Evolutionary conservation across 1,139 yeast species (phyloP).

Genomic region (Citeromyces hawaiiensis): DNA sequence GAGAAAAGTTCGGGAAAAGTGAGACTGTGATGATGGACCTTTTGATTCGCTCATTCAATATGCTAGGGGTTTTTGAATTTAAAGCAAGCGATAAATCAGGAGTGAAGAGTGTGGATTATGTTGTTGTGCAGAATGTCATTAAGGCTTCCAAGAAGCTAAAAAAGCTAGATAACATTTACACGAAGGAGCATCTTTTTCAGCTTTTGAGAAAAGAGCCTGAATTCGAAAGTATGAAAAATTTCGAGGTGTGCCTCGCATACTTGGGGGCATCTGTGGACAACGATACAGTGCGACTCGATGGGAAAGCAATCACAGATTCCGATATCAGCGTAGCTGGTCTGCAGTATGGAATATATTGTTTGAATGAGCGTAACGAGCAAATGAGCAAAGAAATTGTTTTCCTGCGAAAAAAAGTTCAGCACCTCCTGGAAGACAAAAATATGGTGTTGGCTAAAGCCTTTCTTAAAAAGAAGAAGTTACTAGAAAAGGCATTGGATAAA

Average conservation of each 20-base stretch:
- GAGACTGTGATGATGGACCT: background rate
- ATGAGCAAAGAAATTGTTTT: slow-evolving; percentile 1
- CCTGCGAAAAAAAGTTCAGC: slow-evolving; percentile 2
- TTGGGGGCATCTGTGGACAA: slow-evolving; percentile 2
- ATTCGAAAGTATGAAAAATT: slow-evolving; percentile 3
- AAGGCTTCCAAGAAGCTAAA: background rate
- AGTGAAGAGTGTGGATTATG: slow-evolving; percentile 1
- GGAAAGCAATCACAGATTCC: slow-evolving; percentile 1
- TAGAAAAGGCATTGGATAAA: slow-evolving; percentile 16
- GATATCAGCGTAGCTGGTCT: slow-evolving; percentile 3
- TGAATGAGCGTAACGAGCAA: background rate
- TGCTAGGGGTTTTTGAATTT: background rate
- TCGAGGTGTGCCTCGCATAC: slow-evolving; percentile 3
- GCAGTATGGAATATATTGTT: slow-evolving; percentile 2
- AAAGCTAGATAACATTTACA: background rate
- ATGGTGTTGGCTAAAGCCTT: slow-evolving; percentile 10
- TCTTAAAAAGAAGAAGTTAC: slow-evolving; percentile 11
- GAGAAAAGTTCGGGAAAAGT: slow-evolving; percentile 2
- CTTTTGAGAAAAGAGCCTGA: slow-evolving; percentile 2
- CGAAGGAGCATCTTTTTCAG: background rate
- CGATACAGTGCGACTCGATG: slow-evolving; percentile 4
- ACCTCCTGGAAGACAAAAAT: background rate
- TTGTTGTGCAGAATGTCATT: slow-evolving; percentile 1
- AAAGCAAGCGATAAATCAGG: slow-evolving; percentile 1
- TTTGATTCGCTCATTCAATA: background rate